phyloP scores from a whole-genome alignment of 1,139 yeast species.

The Candida glucosophila region DNA sequence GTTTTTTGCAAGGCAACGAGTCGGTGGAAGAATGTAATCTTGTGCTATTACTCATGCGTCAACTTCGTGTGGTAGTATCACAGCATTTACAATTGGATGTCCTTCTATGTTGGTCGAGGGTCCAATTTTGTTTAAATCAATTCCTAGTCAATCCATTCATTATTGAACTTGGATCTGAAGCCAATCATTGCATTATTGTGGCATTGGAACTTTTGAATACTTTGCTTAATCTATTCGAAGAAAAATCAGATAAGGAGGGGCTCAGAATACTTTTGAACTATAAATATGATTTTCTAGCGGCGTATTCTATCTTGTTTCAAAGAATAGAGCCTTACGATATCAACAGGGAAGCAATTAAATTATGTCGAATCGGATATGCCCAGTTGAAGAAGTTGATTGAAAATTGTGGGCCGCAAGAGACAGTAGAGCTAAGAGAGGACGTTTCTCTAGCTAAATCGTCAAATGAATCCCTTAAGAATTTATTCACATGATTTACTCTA shows the following conservation, averaged over 20 bases:
- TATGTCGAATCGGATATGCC: too few relatives aligned
- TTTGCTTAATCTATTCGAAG: conserved; percentile 7
- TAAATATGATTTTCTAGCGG: conserved; percentile 25
- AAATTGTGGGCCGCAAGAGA: too few relatives aligned
- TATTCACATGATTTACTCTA: too few relatives aligned
- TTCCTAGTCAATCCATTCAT: conserved; percentile 20
- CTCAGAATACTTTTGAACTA: conserved; percentile 16
- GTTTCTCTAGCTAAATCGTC: too few relatives aligned
- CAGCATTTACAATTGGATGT: conserved; percentile 10
- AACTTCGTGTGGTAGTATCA: conserved; percentile 7
- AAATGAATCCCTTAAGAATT: too few relatives aligned
- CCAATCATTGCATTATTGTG: conserved; percentile 6
- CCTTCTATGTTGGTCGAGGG: conserved; percentile 20
- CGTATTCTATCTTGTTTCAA: conserved; percentile 15
- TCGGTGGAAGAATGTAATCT: conserved; percentile 3
- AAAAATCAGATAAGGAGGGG: conserved; percentile 11
- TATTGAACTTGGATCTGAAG: conserved; percentile 8
- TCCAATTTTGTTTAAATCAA: conserved; percentile 21
- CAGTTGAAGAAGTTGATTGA: too few relatives aligned
- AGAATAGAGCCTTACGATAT: background rate
- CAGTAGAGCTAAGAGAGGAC: too few relatives aligned
- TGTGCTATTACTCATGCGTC: conserved; percentile 9
- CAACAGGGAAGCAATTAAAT: too few relatives aligned
- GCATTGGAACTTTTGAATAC: conserved; percentile 13
- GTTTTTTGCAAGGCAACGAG: conserved; percentile 10